These are phyloP conservation scores for Aspergillus intermedius DNA, from an alignment of 2,329 filamentous ascomycete species.

Conservation along the genomic window DNA sequence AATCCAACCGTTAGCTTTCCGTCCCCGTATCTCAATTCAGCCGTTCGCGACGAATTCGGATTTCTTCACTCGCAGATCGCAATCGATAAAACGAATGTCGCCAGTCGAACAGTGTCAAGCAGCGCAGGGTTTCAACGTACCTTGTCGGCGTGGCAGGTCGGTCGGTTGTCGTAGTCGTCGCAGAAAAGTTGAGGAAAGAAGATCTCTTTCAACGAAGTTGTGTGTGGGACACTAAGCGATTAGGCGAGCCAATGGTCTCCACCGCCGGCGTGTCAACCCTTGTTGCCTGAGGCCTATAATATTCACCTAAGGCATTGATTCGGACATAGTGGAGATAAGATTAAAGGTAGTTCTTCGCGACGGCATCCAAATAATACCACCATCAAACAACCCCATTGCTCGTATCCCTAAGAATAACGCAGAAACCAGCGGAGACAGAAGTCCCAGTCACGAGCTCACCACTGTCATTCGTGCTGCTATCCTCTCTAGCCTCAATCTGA, in stretches of 20 bases:
- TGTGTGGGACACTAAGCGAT: conserved; percentile 39
- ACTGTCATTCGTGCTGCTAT: too few species aligned
- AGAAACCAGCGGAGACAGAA: too few species aligned
- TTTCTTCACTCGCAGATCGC: not conserved
- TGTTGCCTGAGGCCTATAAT: conserved; percentile 7
- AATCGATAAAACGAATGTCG: not conserved
- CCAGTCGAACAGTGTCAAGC: not conserved
- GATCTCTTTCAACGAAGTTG: conserved; percentile 25
- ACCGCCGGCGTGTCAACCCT: not conserved
- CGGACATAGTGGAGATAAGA: too few species aligned
- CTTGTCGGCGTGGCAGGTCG: conserved; percentile 41
- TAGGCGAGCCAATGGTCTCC: conserved; percentile 30
- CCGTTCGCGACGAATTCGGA: conserved; percentile 1
- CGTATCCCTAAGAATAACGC: too few species aligned
- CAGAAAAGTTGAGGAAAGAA: conserved; percentile 30
- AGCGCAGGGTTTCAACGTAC: conserved; percentile 22
- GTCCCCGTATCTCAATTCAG: not conserved
- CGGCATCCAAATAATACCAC: too few species aligned
- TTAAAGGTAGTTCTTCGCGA: too few species aligned
- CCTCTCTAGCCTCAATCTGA: too few species aligned
- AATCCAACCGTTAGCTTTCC: conserved; percentile 2
- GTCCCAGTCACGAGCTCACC: too few species aligned
- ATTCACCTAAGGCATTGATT: too few species aligned
- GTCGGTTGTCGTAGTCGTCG: conserved; percentile 39
- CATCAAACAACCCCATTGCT: too few species aligned